Evolutionary conservation across 2,329 filamentous ascomycete species (phyloP), one percentile per base, ranked within the genome.

Genomic region (Trichoderma atroviride): DNA sequence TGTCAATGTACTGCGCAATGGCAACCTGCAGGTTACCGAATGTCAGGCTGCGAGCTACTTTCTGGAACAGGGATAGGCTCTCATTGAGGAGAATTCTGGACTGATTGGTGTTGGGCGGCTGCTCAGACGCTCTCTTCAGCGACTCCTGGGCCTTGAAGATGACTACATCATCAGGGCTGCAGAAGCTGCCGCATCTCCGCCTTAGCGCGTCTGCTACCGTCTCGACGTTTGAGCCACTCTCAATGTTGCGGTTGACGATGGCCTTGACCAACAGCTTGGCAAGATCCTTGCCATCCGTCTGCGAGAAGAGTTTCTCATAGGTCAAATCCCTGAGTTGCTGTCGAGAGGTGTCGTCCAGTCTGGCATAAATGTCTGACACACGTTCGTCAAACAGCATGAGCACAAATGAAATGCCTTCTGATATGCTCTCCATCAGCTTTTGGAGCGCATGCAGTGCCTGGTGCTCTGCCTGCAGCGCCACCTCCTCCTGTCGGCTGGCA

Each of bases 121-220:
- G 88, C 78, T 97, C 94, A 2, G 90, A 89, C 0, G 95, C 95
- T 74, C 93, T 88, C 83, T 97, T 96, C 65, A 98, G 83, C 75
- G 95, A 92, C 79, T 99, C 96, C 78, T 98, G 95, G 0, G 96
- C 96, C 81, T 97, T 98, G 89, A 99, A 99, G 74, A 97, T 95
- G 72, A 98, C 90, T 1, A 98, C 96, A 81, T 99, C 96, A 73
- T 99, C 95, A 0, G 95, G 90, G 76, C 94, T 97, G 79, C 96
- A 99, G 86, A 99, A 99, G 80, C 92, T 97, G 71, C 96, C 96
- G 74, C 96, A 99, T 74, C 94, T 89, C 74, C 96, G 87, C 58
- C 96, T 88, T 61, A 99, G 83, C n/a, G 94, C 93, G 79, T 99
- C 96, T 0, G 96, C 95, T 29, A 99, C 94, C 0, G 94, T 97